These are phyloP conservation scores for Stachybotrys echinatus DNA, from an alignment of 2,329 filamentous ascomycete species.

Conservation along the genomic window DNA sequence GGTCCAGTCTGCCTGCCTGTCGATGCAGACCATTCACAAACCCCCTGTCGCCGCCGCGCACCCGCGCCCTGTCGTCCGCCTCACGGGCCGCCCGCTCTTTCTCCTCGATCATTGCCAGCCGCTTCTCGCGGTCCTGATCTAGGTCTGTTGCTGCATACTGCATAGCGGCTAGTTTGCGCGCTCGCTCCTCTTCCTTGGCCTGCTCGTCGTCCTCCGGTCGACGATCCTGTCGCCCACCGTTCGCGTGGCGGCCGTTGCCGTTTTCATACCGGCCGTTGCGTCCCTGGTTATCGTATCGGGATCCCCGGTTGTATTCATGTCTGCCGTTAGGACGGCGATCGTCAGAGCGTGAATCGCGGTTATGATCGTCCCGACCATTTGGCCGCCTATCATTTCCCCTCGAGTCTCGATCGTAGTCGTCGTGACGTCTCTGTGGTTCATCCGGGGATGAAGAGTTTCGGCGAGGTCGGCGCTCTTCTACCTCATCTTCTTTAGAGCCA, in stretches of 20 bases:
- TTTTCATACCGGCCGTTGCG: background rate
- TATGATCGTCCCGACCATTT: background rate
- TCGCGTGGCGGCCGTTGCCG: slow-evolving; percentile 14
- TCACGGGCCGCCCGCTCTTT: slow-evolving; percentile 60
- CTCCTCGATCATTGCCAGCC: slow-evolving; percentile 61
- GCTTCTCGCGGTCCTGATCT: slow-evolving; percentile 62
- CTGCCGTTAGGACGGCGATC: slow-evolving; percentile 4
- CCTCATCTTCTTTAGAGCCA: slow-evolving; percentile 11
- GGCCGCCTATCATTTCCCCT: background rate
- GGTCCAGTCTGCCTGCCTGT: slow-evolving; percentile 45
- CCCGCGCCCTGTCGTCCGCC: slow-evolving; percentile 60
- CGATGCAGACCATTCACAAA: slow-evolving; percentile 62
- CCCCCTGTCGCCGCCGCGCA: slow-evolving; percentile 57
- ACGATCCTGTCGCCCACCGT: slow-evolving; percentile 11
- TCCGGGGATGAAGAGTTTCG: slow-evolving; percentile 7
- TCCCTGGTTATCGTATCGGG: slow-evolving; percentile 2
- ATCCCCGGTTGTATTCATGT: slow-evolving; percentile 6
- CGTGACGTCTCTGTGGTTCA: background rate
- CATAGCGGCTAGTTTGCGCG: slow-evolving; percentile 67
- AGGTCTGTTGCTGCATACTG: slow-evolving; percentile 64
- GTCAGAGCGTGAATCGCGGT: background rate
- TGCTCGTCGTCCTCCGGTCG: slow-evolving; percentile 13
- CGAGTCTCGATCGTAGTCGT: slow-evolving; percentile 13
- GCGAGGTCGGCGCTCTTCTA: slow-evolving; percentile 16
- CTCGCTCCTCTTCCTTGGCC: slow-evolving; percentile 50